Conservation (phyloP, 2,329 filamentous ascomycete genomes). For the Rutstroemia sydowiana region DNA sequence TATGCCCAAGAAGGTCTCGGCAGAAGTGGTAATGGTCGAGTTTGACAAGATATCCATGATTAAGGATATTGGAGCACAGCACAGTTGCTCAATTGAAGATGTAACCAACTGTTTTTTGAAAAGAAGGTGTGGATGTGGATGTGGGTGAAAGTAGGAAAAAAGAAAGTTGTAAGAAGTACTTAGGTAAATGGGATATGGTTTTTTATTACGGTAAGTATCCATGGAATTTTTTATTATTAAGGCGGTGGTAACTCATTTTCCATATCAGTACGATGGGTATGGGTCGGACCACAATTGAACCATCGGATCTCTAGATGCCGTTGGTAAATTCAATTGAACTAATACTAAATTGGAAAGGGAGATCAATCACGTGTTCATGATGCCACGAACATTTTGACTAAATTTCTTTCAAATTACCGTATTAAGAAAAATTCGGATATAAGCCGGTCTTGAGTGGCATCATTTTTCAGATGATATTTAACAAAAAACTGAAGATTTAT, state of each 20-base stretch:
- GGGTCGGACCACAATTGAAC: slow-evolving; percentile 13
- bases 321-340: neutral
- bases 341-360: neutral
- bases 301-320: neutral
- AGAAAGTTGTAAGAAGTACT: slow-evolving; percentile 10
- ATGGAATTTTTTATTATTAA: too few relatives aligned
- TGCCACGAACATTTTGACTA: neutral
- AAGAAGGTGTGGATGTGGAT: neutral
- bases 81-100: neutral
- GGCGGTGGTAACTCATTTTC: neutral
- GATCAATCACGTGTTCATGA: neutral
- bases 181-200: neutral
- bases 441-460: too few relatives aligned
- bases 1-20: slow-evolving; percentile 43
- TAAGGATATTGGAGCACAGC: neutral
- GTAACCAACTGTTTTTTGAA: neutral
- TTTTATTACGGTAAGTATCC: too few relatives aligned
- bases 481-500: too few relatives aligned
- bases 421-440: too few relatives aligned
- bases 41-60: slow-evolving; percentile 23
- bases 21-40: slow-evolving; percentile 23
- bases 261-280: neutral
- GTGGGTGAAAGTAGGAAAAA: too few relatives aligned
- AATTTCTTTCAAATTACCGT: too few relatives aligned
- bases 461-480: too few relatives aligned